phyloP scores from a whole-genome alignment of 176 grass and related monocot genomes.

The Leersia perrieri region DNA sequence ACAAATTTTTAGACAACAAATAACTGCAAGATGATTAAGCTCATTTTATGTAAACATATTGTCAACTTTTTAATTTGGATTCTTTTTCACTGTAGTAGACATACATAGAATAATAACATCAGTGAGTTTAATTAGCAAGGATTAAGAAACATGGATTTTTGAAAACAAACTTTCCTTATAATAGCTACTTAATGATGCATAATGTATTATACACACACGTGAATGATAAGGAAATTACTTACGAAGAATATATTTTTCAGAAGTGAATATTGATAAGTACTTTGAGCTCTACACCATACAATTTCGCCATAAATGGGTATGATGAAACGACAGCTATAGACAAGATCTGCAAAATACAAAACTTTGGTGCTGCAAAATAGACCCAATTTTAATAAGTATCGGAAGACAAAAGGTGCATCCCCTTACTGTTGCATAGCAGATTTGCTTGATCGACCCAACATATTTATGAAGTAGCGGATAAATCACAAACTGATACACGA shows the following conservation, averaged over 20 bases:
- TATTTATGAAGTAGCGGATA: constrained; percentile 49
- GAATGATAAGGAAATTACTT: constrained; percentile 19
- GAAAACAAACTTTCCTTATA: not conserved
- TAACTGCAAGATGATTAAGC: not conserved
- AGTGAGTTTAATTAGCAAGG: not conserved
- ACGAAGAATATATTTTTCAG: constrained; percentile 58
- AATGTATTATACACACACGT: too few relatives aligned
- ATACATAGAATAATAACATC: too few relatives aligned
- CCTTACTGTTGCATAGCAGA: constrained; percentile 51
- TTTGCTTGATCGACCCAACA: constrained; percentile 46
- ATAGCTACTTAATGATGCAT: too few relatives aligned
- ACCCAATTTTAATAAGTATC: not conserved
- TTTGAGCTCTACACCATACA: constrained; percentile 48
- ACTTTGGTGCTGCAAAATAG: not conserved
- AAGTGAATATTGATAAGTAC: constrained; percentile 55
- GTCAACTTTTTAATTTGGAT: not conserved
- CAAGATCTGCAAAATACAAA: constrained; percentile 49
- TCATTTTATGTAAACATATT: not conserved
- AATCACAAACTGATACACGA: constrained; percentile 52
- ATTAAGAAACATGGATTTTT: not conserved
- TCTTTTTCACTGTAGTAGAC: not conserved
- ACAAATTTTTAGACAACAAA: not conserved
- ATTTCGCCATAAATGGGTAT: constrained; percentile 56
- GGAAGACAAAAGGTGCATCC: constrained; percentile 5
- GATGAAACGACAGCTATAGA: constrained; percentile 53